Percentiles rank a stretch among this genome's conserved stretches.
These are phyloP conservation scores for Macaranga tanarius DNA, from an alignment of 441 rosid species.

Conservation along the genomic window DNA sequence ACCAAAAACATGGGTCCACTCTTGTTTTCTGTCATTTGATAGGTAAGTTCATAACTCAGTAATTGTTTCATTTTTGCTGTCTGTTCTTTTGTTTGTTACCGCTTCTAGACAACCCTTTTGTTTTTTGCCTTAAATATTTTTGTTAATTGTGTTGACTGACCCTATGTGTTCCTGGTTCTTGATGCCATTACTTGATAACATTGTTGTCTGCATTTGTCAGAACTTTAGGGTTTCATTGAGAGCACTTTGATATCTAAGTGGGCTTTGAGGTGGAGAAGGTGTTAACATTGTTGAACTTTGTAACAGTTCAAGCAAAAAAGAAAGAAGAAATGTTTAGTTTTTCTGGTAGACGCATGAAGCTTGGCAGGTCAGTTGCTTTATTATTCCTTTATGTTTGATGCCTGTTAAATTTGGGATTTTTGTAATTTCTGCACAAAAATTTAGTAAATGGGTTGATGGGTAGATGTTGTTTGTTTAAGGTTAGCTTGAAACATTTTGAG, in stretches of 20 bases:
- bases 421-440: not conserved
- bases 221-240: constrained; percentile 34
- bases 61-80: not conserved
- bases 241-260: constrained; percentile 9
- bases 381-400: not conserved
- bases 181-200: constrained; percentile 28
- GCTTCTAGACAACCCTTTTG: not conserved
- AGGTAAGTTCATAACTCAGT: constrained; percentile 2
- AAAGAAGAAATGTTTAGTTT: constrained; percentile 87
- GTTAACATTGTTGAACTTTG: constrained; percentile 1
- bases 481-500: not conserved
- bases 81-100: constrained; percentile 12
- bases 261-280: constrained; percentile 4
- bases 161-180: not conserved
- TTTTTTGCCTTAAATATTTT: not conserved
- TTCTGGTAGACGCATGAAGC: constrained; percentile 82
- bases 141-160: not conserved
- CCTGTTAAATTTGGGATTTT: not conserved
- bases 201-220: constrained; percentile 33
- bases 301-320: constrained; percentile 16
- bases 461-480: not conserved
- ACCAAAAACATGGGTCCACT: constrained; percentile 30
- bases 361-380: constrained; percentile 69
- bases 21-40: constrained; percentile 10
- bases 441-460: not conserved